phyloP scores from a whole-genome alignment of 1,284 basidiomycete species.

The Stereum hirsutum region DNA sequence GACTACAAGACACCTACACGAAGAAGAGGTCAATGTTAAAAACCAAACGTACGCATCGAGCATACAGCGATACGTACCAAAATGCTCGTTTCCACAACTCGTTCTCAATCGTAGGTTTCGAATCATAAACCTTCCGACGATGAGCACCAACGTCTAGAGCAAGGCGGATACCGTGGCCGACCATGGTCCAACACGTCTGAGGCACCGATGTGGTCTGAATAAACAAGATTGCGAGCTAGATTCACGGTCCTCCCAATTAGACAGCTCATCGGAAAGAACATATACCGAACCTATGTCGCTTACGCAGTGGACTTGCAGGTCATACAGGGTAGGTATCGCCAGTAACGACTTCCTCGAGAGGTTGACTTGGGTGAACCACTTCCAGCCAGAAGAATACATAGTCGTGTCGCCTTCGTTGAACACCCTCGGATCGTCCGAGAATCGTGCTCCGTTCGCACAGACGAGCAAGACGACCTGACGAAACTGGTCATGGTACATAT shows the following conservation, averaged over 20 bases:
- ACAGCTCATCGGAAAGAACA: no score
- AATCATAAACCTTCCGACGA: slow-evolving; percentile 24
- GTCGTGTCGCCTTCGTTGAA: slow-evolving; percentile 34
- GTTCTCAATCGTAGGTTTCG: slow-evolving; percentile 25
- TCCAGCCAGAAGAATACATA: slow-evolving; percentile 66
- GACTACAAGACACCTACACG: slow-evolving; percentile 52
- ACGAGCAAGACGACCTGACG: slow-evolving; percentile 64
- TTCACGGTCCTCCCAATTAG: no score
- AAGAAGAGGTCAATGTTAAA: not conserved
- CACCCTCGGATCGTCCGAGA: slow-evolving; percentile 59
- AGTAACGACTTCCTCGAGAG: slow-evolving; percentile 48
- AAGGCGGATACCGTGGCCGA: slow-evolving; percentile 41
- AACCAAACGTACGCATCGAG: no score
- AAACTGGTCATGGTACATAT: slow-evolving; percentile 53
- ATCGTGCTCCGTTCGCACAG: slow-evolving; percentile 67
- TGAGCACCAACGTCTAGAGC: slow-evolving; percentile 37
- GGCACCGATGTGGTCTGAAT: slow-evolving; percentile 38
- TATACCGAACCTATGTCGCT: no score
- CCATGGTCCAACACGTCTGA: slow-evolving; percentile 43
- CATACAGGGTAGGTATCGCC: slow-evolving; percentile 51
- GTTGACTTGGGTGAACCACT: slow-evolving; percentile 60
- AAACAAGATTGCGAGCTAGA: slow-evolving; percentile 28
- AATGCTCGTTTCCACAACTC: slow-evolving; percentile 62
- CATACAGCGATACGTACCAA: slow-evolving; percentile 56
- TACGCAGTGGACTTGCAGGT: slow-evolving; percentile 53